A percentile compares a stretch with the other conserved stretches of the same genome.
Conservation (phyloP, 768 basidiomycete species). For the Leccinellum albellum region DNA sequence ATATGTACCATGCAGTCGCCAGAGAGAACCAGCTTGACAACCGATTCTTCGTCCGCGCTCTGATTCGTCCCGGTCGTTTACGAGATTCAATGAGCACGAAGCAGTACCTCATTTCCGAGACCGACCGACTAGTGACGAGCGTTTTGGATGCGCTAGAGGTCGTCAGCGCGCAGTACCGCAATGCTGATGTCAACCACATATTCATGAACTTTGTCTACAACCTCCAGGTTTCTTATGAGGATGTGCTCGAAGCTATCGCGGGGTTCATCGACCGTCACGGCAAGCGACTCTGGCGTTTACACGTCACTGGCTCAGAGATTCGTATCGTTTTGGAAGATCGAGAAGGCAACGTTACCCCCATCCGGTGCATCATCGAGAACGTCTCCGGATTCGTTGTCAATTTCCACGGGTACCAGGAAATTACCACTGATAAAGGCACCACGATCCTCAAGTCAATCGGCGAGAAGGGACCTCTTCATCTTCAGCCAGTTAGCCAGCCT, state of each 20-base stretch:
- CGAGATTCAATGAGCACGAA: constrained; percentile 89
- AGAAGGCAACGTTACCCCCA: constrained; percentile 92
- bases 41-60: constrained; percentile 95
- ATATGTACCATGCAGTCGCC: constrained; percentile 95
- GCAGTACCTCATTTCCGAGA: constrained; percentile 98
- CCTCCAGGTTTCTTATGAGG: constrained; percentile 91
- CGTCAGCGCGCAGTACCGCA: constrained; percentile 83
- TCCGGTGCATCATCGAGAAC: constrained; percentile 97
- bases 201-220: constrained; percentile 99
- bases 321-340: constrained; percentile 91
- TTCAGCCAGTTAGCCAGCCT: constrained; percentile 89
- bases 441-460: constrained; percentile 97
- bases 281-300: constrained; percentile 95
- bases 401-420: constrained; percentile 97
- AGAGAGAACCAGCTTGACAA: constrained; percentile 96
- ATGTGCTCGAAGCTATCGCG: constrained; percentile 94
- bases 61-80: constrained; percentile 93
- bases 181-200: constrained; percentile 97
- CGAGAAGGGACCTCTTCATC: constrained; percentile 93
- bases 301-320: constrained; percentile 97
- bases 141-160: constrained; percentile 95
- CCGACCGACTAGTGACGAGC: constrained; percentile 91
- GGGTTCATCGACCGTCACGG: constrained; percentile 99
- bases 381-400: constrained; percentile 99
- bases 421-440: constrained; percentile 91